Evolutionary conservation across 2,329 filamentous ascomycete genomes (phyloP), one percentile per base, ranked within the genome.

Genomic region (Hymenoscyphus scutula): DNA sequence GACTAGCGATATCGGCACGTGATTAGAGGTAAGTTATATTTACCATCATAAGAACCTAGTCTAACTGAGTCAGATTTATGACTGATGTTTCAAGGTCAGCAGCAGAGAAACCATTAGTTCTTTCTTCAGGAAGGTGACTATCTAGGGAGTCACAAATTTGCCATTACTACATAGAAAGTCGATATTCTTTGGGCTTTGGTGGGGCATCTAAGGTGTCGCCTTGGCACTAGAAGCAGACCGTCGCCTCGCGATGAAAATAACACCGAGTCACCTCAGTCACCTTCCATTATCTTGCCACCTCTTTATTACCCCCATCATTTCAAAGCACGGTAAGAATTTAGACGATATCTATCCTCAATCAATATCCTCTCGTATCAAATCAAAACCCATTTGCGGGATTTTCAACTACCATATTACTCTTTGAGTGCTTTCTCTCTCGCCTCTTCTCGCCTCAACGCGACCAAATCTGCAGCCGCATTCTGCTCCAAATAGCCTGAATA

Each of bases 401-500:
- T 56, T 54, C 32, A 61, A 56, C 54, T 59, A 60, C 58, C 60
- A 64, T 53, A 67, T 63, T 64, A 56, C 45, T 55, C 59, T 27
- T 61, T 65, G 56, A 62, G 62, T 61, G 64, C 62, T 65, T 63
- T 65, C 55, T 45, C 62, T n/a, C 59, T 54, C 55, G 48, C 54
- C 55, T 45, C 41, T 61, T 62, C 57, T 63, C 53, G 53, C 56
- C 56, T 53, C 51, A 60, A 56, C 34, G 58, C 41, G 62, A 63
- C 53, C 56, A 56, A 57, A 59, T 53, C 56, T 65, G 64, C 64
- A 60, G 62, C 59, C 45, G 45, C 45, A 48, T 48, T 48, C 45
- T 48, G 45, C n/a, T 53, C 55, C 6, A 23, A 60, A 68, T 64
- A 67, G 63, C 56, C 64, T 65, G 60, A 68, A 65, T 62, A 38